These are phyloP conservation scores for Penicillium carneum DNA, from an alignment of 2,329 filamentous ascomycete genomes.

Conservation along the genomic window DNA sequence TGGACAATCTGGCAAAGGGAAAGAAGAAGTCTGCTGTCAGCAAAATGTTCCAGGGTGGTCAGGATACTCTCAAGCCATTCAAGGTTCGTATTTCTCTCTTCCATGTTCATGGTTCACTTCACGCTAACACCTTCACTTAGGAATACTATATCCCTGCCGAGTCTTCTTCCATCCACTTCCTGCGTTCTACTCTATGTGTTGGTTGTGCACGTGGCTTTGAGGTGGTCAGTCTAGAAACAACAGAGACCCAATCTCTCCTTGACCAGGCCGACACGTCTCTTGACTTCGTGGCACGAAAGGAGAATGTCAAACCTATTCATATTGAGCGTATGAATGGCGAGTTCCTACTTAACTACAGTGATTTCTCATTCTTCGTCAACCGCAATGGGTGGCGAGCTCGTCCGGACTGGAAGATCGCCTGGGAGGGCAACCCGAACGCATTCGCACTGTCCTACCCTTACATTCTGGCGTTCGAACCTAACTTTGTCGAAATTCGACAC, in stretches of 20 bases:
- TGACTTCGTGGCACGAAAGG: slow-evolving; percentile 92
- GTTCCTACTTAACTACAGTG: slow-evolving; percentile 96
- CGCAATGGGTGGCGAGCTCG: slow-evolving; percentile 95
- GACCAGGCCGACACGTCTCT: slow-evolving; percentile 97
- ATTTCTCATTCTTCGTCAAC: slow-evolving; percentile 99
- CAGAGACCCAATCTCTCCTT: slow-evolving; percentile 95
- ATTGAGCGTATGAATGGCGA: slow-evolving; percentile 97
- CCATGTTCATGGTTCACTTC: background rate
- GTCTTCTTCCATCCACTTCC: slow-evolving; percentile 96
- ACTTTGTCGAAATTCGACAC: slow-evolving; percentile 95
- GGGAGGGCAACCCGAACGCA: slow-evolving; percentile 90
- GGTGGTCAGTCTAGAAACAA: slow-evolving; percentile 92
- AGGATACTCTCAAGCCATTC: slow-evolving; percentile 94
- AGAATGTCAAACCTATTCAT: slow-evolving; percentile 92
- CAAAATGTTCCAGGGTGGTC: slow-evolving; percentile 92
- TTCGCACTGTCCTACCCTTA: slow-evolving; percentile 97
- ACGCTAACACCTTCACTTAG: slow-evolving; percentile 46
- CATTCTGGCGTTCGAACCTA: slow-evolving; percentile 95
- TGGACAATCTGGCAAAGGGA: slow-evolving; percentile 89
- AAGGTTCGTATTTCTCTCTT: slow-evolving; percentile 61
- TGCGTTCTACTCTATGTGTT: slow-evolving; percentile 94
- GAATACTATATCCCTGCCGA: slow-evolving; percentile 99
- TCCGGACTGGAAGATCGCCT: slow-evolving; percentile 95
- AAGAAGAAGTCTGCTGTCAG: slow-evolving; percentile 95
- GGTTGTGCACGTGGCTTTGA: slow-evolving; percentile 95